phyloP scores from a whole-genome alignment of 257 asterid genomes.

The Nicotiana benthamiana region DNA sequence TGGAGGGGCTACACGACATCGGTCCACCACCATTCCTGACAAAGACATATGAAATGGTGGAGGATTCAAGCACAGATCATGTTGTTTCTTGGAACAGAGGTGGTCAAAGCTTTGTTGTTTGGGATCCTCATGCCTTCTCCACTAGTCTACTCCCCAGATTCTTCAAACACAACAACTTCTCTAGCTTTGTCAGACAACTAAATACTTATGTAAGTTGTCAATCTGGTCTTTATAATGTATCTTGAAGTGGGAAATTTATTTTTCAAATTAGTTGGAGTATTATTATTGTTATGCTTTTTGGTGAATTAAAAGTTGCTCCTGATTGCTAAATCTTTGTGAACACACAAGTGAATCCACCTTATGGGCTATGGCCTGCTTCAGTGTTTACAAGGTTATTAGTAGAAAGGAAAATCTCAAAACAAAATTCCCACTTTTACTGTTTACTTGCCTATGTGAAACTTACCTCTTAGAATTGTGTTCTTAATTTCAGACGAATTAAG shows the following conservation, averaged over 20 bases:
- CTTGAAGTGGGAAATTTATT: neutral
- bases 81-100: slow-evolving; percentile 77
- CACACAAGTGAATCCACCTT: neutral
- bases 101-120: slow-evolving; percentile 70
- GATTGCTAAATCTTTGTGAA: slow-evolving; percentile 8
- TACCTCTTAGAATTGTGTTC: neutral
- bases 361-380: neutral
- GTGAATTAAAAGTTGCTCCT: neutral
- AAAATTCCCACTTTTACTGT: neutral
- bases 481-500: slow-evolving; percentile 4
- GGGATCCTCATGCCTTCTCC: slow-evolving; percentile 76
- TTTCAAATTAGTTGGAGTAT: neutral
- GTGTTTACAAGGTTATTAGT: neutral
- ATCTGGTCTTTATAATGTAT: neutral
- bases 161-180: slow-evolving; percentile 77
- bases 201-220: slow-evolving; percentile 66
- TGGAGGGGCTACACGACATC: slow-evolving; percentile 69
- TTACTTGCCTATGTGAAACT: neutral
- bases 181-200: slow-evolving; percentile 87
- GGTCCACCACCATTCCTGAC: slow-evolving; percentile 88
- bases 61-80: slow-evolving; percentile 37
- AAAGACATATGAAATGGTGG: slow-evolving; percentile 85
- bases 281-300: too few species aligned
- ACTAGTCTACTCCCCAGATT: slow-evolving; percentile 42
- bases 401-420: neutral